A percentile compares a stretch with the other conserved stretches of the same genome.
Conservation (phyloP, 1,139 yeast species). For the Saccharomyces hybrid region DNA sequence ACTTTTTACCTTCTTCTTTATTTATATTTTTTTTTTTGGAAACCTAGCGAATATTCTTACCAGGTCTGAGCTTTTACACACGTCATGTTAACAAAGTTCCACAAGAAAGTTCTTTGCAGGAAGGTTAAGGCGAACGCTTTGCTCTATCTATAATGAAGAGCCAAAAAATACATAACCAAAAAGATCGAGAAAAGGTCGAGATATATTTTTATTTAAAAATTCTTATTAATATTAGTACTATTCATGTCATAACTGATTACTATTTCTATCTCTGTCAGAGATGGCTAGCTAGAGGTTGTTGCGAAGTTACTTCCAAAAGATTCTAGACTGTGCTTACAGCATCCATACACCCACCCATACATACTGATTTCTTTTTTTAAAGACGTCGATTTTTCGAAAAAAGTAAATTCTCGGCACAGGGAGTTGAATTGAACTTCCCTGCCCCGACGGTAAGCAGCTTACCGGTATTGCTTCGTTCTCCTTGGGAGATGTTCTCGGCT, state of each 20-base stretch:
- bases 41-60: neutral
- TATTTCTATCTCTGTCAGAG: neutral
- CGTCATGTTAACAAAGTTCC: neutral
- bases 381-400: neutral
- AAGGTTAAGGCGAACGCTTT: neutral
- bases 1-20: neutral
- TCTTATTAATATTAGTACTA: neutral
- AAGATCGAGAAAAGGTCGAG: neutral
- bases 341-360: neutral
- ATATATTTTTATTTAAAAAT: neutral
- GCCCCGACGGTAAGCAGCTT: neutral
- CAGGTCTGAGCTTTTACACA: neutral
- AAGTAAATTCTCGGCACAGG: neutral
- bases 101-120: neutral
- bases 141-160: neutral
- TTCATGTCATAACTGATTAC: neutral
- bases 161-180: neutral
- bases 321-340: neutral
- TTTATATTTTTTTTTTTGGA: neutral
- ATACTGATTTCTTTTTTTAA: neutral
- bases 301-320: neutral
- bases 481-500: neutral
- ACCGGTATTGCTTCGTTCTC: neutral
- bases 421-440: neutral
- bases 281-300: neutral